phyloP scores from a whole-genome alignment of 805 yeast species.

The Dipodascus geniculatus region DNA sequence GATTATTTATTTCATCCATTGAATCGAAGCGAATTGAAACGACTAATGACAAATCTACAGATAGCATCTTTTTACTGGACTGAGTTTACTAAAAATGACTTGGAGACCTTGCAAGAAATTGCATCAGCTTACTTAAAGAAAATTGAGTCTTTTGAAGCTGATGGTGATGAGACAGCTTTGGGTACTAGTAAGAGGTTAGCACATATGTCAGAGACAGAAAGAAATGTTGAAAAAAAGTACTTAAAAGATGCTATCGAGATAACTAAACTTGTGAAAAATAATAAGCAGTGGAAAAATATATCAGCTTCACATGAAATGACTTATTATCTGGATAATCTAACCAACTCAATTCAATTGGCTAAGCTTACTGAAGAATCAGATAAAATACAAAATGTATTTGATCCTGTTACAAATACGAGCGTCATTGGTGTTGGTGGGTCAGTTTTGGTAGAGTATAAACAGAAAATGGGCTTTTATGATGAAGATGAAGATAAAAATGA shows the following conservation, averaged over 20 bases:
- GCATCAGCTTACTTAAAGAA: constrained; percentile 36
- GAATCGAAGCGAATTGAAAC: constrained; percentile 40
- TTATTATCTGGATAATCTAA: constrained; percentile 30
- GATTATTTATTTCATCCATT: constrained; percentile 64
- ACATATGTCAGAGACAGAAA: constrained; percentile 13
- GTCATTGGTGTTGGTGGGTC: constrained; percentile 8
- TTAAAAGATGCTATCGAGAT: constrained; percentile 34
- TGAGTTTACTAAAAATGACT: constrained; percentile 50
- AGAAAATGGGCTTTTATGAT: constrained; percentile 14
- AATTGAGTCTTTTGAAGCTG: background rate
- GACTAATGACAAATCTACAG: constrained; percentile 49
- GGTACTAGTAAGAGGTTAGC: background rate
- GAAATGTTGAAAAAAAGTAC: constrained; percentile 29
- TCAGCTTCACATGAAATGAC: constrained; percentile 57
- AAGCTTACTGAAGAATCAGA: constrained; percentile 21
- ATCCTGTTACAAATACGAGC: constrained; percentile 15
- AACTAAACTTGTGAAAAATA: constrained; percentile 38
- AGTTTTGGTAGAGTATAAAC: constrained; percentile 2
- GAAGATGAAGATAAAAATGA: constrained; percentile 9
- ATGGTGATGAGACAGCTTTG: background rate
- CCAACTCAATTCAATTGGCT: constrained; percentile 34
- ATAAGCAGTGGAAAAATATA: constrained; percentile 45
- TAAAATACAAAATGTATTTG: background rate
- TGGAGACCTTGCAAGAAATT: constrained; percentile 39
- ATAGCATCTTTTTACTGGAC: constrained; percentile 68